These are phyloP conservation scores for Aquanectria penicillioides DNA, from an alignment of 2,329 filamentous ascomycete genomes.

Conservation along the genomic window DNA sequence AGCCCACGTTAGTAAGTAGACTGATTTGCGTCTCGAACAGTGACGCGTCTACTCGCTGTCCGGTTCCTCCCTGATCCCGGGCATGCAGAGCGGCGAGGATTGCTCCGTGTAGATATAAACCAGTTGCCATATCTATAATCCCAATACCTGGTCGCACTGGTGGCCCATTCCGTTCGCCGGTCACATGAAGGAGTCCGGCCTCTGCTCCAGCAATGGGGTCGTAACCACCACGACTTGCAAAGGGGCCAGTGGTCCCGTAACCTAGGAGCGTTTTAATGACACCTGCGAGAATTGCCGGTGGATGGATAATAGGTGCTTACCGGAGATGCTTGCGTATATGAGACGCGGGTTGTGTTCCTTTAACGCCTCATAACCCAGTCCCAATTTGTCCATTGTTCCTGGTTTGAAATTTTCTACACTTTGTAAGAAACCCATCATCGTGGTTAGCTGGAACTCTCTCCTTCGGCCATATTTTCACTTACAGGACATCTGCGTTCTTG, in stretches of 20 bases:
- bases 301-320: constrained; percentile 2
- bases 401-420: constrained; percentile 56
- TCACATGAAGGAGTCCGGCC: constrained; percentile 55
- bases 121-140: constrained; percentile 56
- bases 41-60: constrained; percentile 55
- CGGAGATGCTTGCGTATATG: constrained; percentile 54
- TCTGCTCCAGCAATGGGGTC: constrained; percentile 57
- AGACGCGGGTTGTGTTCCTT: constrained; percentile 49
- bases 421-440: not conserved
- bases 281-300: not conserved
- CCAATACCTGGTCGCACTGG: constrained; percentile 54
- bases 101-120: constrained; percentile 56
- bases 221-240: constrained; percentile 53
- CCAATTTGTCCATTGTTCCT: constrained; percentile 52
- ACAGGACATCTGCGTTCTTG: constrained; percentile 51
- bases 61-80: constrained; percentile 49
- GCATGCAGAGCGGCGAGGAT: constrained; percentile 53
- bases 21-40: constrained; percentile 57
- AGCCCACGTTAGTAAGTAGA: constrained; percentile 54
- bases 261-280: not conserved
- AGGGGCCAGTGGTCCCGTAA: constrained; percentile 51
- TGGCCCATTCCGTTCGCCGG: constrained; percentile 50
- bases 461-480: constrained; percentile 9
- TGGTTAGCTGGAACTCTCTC: not conserved
- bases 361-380: constrained; percentile 52